Evolutionary conservation across 2,329 filamentous ascomycete species (phyloP), one percentile per base, ranked within the genome.

Genomic region (Venturia asperata): DNA sequence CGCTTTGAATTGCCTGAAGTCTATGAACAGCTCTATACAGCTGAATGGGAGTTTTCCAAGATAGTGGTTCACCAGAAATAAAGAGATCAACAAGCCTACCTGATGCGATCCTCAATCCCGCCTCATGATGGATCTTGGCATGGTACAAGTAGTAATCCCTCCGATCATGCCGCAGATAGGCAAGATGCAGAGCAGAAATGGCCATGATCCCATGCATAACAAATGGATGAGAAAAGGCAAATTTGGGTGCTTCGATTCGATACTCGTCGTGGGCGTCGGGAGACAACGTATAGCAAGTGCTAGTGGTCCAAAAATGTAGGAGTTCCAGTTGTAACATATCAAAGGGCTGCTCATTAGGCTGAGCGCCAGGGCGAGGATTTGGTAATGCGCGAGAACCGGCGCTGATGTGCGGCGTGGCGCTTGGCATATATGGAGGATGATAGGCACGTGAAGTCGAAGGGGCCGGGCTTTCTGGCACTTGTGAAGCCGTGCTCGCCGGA

Each of bases 181-280:
- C 75, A 56, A 75, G 71, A 64, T 78, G 74, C 19, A 76, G 70
- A 17, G 77, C 75, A 0, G 78, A 71, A 41, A 76, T 73, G 6
- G 78, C 76, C 13, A 79, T 68, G 3, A 80, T 71, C 13, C 77
- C 74, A 65, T 79, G 75, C 68, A 80, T 72, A 0, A 80, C 68
- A 49, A 76, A 79, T 0, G 68, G 67, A 49, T 76, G 70, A 1
- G 67, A 64, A 9, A 73, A 69, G 37, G 76, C 77, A 58, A 76
- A 68, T 55, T 72, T 70, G 1, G 77, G 75, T 19, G 74, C 71
- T 1, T 70, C 68, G 11, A 73, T 65, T 63, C 69, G 70, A 75
- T 75, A 79, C n/a, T 71, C 69, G 3, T 71, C 63, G 19, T 15
- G 15, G n/a, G 24, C 9, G 39, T 27, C 7, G 27, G 21, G 37